These are phyloP conservation scores for Talaromyces wortmannii DNA, from an alignment of 495 filamentous ascomycete genomes.

Conservation along the genomic window DNA sequence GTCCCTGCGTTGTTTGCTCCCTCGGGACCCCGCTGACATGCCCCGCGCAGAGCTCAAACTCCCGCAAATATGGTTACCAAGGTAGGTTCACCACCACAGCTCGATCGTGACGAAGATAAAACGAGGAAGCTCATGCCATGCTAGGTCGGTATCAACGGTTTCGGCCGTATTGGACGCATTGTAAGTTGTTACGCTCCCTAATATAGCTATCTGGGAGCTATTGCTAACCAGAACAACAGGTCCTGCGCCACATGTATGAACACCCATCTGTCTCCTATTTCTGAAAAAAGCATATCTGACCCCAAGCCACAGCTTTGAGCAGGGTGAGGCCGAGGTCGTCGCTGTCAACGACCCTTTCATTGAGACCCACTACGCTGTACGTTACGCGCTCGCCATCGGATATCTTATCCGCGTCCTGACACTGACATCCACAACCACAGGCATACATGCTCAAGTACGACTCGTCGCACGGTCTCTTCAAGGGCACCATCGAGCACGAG, in stretches of 20 bases:
- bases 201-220: background rate
- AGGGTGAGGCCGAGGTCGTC: constrained; percentile 78
- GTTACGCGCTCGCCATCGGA: constrained; percentile 23
- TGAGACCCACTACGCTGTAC: constrained; percentile 93
- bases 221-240: constrained; percentile 30
- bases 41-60: constrained; percentile 8
- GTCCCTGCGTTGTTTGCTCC: background rate
- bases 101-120: background rate
- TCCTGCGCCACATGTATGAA: constrained; percentile 71
- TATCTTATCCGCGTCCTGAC: background rate
- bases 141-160: constrained; percentile 96
- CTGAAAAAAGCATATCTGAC: constrained; percentile 10
- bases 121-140: background rate
- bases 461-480: constrained; percentile 93
- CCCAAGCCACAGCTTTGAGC: constrained; percentile 64
- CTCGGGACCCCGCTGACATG: constrained; percentile 4
- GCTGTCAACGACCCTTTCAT: constrained; percentile 99
- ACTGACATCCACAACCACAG: constrained; percentile 31
- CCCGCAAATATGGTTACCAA: constrained; percentile 34
- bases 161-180: constrained; percentile 98
- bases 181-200: constrained; percentile 39
- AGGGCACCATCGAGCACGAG: constrained; percentile 73
- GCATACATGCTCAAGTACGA: constrained; percentile 99
- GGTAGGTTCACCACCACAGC: constrained; percentile 13
- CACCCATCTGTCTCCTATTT: background rate